Base-by-base conservation (phyloP, 2,329 filamentous ascomycete species). In the Zopfia rhizophila region DNA sequence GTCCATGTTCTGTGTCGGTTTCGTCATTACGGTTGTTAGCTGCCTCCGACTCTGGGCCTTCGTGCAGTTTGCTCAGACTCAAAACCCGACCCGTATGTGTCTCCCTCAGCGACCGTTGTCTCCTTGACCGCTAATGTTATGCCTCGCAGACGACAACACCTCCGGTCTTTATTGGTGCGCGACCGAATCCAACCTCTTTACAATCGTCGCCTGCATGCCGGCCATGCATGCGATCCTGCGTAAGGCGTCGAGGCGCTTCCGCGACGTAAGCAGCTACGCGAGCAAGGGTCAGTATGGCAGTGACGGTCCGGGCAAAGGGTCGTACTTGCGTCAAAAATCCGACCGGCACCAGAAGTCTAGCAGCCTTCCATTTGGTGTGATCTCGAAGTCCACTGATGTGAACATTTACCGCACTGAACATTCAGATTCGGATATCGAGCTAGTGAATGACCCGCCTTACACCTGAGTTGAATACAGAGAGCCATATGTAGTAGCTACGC, bases 1-100 rank as follows among this genome's bases (percentile, higher is more conserved):
- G 57, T 58, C 54, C 21, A 63, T 65, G 56, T 65, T 65, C 29
- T 60, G 56, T 25, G 55, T 65, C 8, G 58, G 61, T 3, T 63
- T 62, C 30, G 25, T 60, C 33, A 64, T 64, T 14, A 65, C 60
- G 6, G 36, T 60, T 25, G 59, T 63, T 2, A 57, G 56, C 41
- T 61, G 58, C 36, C 44, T 60, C 12, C 56, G 61, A 6, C 40
- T 65, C 17, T 51, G 47, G 44, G 39, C 52, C 8, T 53, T 65
- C 21, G 51, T 63, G 8, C 27, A 49, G 14, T 65, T 65, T 30
- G 53, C 46, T 8, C 36, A 56, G 2, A 58, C 56, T 1, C 35
- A 39, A 16, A 65, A 65, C 25, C 58, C 58, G 7, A 63, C 61
- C 0, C 61, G 60, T 64, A 53, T 29, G 60, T 52, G 12, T 38